Percentiles rank a stretch among this genome's conserved stretches.
These are phyloP conservation scores for Trametes cingulata DNA, from an alignment of 768 basidiomycete species.

Conservation along the genomic window DNA sequence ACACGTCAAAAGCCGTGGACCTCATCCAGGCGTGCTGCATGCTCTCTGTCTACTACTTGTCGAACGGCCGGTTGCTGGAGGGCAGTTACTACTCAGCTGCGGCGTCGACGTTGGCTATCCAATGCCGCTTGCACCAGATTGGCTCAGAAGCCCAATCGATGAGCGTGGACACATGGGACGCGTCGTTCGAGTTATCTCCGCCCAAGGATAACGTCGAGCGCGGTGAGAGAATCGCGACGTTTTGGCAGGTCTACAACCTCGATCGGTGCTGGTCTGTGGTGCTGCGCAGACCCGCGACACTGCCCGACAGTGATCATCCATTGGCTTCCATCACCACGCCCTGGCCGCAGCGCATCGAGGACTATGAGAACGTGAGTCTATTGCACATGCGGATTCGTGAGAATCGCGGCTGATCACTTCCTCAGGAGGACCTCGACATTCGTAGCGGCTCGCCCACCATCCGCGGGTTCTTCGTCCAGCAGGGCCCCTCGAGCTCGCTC, in stretches of 20 bases:
- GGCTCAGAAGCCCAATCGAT: slow-evolving; percentile 37
- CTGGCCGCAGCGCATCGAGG: slow-evolving; percentile 74
- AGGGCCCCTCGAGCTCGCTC: slow-evolving; percentile 49
- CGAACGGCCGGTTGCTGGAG: slow-evolving; percentile 75
- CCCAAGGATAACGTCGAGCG: slow-evolving; percentile 60
- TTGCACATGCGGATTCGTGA: slow-evolving; percentile 1
- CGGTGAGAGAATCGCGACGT: slow-evolving; percentile 71
- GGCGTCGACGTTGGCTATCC: slow-evolving; percentile 71
- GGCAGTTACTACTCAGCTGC: slow-evolving; percentile 77
- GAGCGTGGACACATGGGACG: slow-evolving; percentile 26
- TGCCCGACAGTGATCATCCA: slow-evolving; percentile 62
- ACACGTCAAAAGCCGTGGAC: slow-evolving; percentile 58
- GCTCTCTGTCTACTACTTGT: slow-evolving; percentile 72
- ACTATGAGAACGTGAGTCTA: slow-evolving; percentile 66
- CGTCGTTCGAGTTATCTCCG: slow-evolving; percentile 54
- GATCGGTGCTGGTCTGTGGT: slow-evolving; percentile 82
- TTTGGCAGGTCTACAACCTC: slow-evolving; percentile 83
- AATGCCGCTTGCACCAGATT: slow-evolving; percentile 64
- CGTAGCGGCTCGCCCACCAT: slow-evolving; percentile 57
- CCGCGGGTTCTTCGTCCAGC: slow-evolving; percentile 54
- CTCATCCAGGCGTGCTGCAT: slow-evolving; percentile 77
- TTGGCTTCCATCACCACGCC: slow-evolving; percentile 66
- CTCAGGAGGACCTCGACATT: slow-evolving; percentile 59
- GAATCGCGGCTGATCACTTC: slow-evolving; percentile 7
- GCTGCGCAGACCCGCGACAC: slow-evolving; percentile 63